Conservation (phyloP, 768 basidiomycete species). For the Naganishia kalamii region DNA sequence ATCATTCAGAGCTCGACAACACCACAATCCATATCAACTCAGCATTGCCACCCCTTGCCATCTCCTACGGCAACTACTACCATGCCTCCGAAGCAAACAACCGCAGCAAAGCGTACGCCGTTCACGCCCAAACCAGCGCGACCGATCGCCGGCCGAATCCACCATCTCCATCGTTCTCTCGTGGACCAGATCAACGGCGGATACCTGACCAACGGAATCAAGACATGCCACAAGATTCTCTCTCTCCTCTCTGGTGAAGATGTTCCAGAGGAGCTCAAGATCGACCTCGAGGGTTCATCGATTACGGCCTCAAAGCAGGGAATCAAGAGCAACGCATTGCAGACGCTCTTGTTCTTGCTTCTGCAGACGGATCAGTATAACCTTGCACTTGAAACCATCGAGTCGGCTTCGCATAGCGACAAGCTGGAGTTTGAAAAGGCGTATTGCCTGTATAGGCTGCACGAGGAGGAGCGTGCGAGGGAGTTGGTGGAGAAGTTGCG, state of each 20-base stretch:
- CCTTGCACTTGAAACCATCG: constrained; percentile 61
- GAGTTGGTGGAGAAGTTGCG: constrained; percentile 49
- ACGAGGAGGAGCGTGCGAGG: constrained; percentile 64
- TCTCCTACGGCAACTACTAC: background rate
- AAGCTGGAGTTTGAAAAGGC: constrained; percentile 61
- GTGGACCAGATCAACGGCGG: constrained; percentile 86
- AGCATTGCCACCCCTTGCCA: background rate
- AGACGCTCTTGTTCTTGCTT: constrained; percentile 79
- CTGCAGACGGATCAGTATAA: constrained; percentile 79
- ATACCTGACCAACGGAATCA: constrained; percentile 74
- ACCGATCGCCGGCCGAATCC: constrained; percentile 34
- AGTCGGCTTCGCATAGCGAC: constrained; percentile 29
- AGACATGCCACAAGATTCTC: constrained; percentile 79
- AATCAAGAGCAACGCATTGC: constrained; percentile 50
- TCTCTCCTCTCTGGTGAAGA: background rate
- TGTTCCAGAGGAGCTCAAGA: background rate
- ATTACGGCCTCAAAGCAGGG: constrained; percentile 52
- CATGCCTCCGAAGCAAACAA: background rate
- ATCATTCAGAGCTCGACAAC: no score
- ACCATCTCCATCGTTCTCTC: constrained; percentile 50
- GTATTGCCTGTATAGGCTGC: constrained; percentile 79
- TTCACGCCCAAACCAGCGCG: constrained; percentile 30
- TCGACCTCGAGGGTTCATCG: background rate
- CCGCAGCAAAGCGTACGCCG: background rate
- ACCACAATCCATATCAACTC: no score